Base-by-base conservation (phyloP, 257 asterid genomes). In the Solanum habrochaites region DNA sequence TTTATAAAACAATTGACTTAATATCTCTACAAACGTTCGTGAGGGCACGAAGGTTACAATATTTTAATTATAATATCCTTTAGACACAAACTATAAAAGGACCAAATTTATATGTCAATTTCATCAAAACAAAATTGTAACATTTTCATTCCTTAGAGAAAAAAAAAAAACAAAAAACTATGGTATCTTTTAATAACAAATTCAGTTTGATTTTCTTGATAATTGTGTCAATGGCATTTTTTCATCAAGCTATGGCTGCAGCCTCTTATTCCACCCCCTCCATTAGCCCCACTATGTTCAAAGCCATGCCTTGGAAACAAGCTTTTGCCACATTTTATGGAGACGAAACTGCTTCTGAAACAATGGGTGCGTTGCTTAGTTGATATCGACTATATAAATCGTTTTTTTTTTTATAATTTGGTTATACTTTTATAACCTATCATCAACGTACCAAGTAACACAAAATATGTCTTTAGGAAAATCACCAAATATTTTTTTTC, bases 281-380 rank as follows among this genome's bases (percentile, higher is more conserved):
- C n/a, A 72, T 88, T 8, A 40, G 83, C 14, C 84, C 90, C 5
- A 71, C 78, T 4, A 90, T 14, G 4, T 93, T 91, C 85, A 87
- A 32, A 42, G 85, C 94, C 37, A 89, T 89, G 16, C 70, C 89
- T 11, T 92, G 95, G 97, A 82, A 90, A 75, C 90, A 71, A 75
- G 97, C 97, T 62, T 86, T 85, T 87, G 98, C 97, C 60, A 95
- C 97, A 3, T 95, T 95, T 86, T 95, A 95, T 1, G 98, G 98
- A 11, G 97, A 95, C 15, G 94, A 93, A 67, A 75, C 94, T 3
- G 97, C 94, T 78, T 92, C 96, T 6, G 95, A 45, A 9, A 94
- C 95, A 23, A 90, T 91, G 91, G 95, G 95, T 93, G 32, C 2
- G 90, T 86, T 83, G 23, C 2, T 45, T 20, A 29, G 37, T 1